Evolutionary conservation across 2,329 filamentous ascomycete genomes (phyloP).

Genomic region (Teratosphaeria nubilosa): DNA sequence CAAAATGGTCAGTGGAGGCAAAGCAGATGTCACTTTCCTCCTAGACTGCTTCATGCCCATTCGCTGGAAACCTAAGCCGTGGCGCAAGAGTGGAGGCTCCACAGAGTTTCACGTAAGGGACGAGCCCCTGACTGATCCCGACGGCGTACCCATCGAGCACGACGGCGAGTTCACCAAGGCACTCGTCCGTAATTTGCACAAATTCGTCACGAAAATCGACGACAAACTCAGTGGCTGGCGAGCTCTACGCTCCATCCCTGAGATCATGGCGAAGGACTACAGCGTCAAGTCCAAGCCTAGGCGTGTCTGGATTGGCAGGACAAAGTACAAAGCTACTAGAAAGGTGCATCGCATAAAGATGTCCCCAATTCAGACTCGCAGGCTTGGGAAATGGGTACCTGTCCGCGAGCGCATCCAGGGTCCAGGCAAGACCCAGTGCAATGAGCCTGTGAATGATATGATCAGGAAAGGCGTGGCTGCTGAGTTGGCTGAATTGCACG

Average conservation of each 20-base stretch:
- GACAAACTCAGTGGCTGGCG: background rate
- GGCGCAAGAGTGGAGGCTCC: background rate
- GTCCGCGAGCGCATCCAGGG: background rate
- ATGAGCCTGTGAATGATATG: background rate
- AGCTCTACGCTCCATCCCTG: background rate
- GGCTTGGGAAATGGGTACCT: background rate
- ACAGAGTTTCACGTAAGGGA: background rate
- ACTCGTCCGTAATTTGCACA: background rate
- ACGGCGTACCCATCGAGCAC: background rate
- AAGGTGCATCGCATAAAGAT: background rate
- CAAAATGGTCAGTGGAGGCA: background rate
- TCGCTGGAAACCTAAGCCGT: background rate
- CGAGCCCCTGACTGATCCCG: background rate
- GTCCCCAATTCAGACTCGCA: background rate
- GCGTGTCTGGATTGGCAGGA: background rate
- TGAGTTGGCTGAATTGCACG: background rate
- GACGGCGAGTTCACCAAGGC: background rate
- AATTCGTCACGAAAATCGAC: background rate
- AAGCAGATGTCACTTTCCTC: background rate
- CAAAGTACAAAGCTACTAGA: background rate
- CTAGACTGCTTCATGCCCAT: background rate
- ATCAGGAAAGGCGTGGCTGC: background rate
- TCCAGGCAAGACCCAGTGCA: background rate
- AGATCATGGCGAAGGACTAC: background rate
- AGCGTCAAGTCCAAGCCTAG: background rate